Evolutionary conservation across 306 rosid genomes (phyloP).

Genomic region (Corylus heterophylla): DNA sequence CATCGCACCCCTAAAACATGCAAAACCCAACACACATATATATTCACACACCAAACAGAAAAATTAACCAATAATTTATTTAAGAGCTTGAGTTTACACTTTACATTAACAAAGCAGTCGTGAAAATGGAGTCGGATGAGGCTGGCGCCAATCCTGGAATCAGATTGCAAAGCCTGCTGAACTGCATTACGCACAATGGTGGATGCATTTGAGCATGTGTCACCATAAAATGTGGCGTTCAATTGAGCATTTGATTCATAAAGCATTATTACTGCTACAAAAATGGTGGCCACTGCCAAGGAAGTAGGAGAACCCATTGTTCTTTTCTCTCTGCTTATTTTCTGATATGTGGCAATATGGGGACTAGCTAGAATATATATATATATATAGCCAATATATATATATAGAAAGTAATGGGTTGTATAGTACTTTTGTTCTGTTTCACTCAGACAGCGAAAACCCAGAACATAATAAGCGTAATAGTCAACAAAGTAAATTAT

Average conservation of each 20-base stretch:
- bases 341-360: neutral
- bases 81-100: neutral
- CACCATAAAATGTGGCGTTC: conserved; percentile 52
- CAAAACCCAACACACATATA: neutral
- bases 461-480: neutral
- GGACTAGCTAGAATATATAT: no score
- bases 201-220: conserved; percentile 61
- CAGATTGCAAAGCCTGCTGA: conserved; percentile 56
- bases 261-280: conserved; percentile 14
- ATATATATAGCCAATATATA: neutral
- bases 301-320: conserved; percentile 39
- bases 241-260: conserved; percentile 49
- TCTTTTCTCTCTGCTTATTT: neutral
- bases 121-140: conserved; percentile 66
- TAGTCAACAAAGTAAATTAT: neutral
- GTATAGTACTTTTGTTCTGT: neutral
- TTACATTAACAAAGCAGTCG: conserved; percentile 69
- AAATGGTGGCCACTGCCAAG: conserved; percentile 4
- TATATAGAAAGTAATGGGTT: neutral
- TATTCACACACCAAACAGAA: neutral
- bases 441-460: neutral
- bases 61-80: neutral
- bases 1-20: conserved; percentile 66
- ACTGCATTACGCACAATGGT: conserved; percentile 44
- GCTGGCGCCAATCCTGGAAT: conserved; percentile 62